Conservation (phyloP, 2,329 filamentous ascomycete species). For the Elsinoe ampelina region DNA sequence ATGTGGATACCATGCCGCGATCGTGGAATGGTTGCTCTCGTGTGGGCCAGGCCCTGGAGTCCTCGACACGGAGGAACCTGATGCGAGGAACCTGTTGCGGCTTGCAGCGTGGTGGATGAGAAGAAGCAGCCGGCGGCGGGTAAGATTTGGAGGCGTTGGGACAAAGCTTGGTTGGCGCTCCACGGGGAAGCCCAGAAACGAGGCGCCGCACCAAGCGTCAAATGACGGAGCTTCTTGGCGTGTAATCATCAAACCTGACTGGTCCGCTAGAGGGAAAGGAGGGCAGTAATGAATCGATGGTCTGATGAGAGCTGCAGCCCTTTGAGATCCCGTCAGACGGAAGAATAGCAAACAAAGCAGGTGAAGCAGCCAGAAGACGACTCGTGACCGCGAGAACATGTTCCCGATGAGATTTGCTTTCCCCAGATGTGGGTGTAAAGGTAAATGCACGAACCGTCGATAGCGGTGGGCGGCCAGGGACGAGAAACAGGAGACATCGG, state of each 20-base stretch:
- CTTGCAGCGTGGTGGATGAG: neutral
- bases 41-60: neutral
- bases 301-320: neutral
- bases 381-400: neutral
- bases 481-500: neutral
- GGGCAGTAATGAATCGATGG: conserved; percentile 6
- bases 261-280: neutral
- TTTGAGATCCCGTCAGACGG: neutral
- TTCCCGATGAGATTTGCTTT: neutral
- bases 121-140: neutral
- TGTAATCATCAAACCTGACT: neutral
- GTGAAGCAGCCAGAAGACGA: neutral
- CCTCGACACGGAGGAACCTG: neutral
- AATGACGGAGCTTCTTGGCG: conserved; percentile 8
- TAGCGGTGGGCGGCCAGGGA: neutral
- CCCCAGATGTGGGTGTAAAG: neutral
- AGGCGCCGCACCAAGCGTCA: conserved; percentile 9
- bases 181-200: conserved; percentile 6
- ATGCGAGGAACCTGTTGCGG: neutral
- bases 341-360: neutral
- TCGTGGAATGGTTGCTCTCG: conserved; percentile 6
- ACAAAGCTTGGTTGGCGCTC: conserved; percentile 10
- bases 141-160: conserved; percentile 4
- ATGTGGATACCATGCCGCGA: conserved; percentile 2
- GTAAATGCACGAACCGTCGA: neutral